A percentile compares a stretch with the other conserved stretches of the same genome.
These are phyloP conservation scores for Gyromitra esculenta DNA, from an alignment of 2,329 filamentous ascomycete species.

Conservation along the genomic window DNA sequence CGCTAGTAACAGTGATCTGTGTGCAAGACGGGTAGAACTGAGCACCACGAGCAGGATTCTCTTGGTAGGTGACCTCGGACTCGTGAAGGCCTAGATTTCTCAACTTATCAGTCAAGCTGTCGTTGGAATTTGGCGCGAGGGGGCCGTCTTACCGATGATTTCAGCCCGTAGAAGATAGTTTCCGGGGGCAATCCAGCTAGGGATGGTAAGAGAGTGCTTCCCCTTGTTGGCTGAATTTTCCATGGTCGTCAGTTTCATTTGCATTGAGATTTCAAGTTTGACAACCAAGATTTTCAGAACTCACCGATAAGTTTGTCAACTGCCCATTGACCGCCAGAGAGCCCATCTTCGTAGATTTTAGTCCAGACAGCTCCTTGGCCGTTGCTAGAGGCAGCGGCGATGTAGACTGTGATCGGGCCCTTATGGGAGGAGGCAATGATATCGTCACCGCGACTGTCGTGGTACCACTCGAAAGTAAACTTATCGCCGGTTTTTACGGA, in stretches of 20 bases:
- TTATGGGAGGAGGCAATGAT: slow-evolving; percentile 66
- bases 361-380: slow-evolving; percentile 67
- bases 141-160: slow-evolving; percentile 59
- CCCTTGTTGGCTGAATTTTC: slow-evolving; percentile 59
- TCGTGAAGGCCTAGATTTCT: slow-evolving; percentile 60
- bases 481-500: slow-evolving; percentile 23
- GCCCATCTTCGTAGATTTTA: slow-evolving; percentile 62
- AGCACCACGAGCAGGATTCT: slow-evolving; percentile 58
- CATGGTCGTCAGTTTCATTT: background rate
- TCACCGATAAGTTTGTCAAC: slow-evolving; percentile 60
- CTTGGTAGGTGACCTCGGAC: slow-evolving; percentile 57
- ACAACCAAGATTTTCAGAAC: background rate
- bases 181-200: slow-evolving; percentile 60
- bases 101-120: background rate
- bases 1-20: slow-evolving; percentile 61
- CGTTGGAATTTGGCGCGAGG: background rate
- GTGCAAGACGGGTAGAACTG: slow-evolving; percentile 64
- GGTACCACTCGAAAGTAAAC: slow-evolving; percentile 36
- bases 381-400: slow-evolving; percentile 63
- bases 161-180: slow-evolving; percentile 63
- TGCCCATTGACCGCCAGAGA: slow-evolving; percentile 60
- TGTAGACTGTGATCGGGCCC: slow-evolving; percentile 66
- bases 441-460: slow-evolving; percentile 62
- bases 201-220: slow-evolving; percentile 61
- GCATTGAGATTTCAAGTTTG: background rate